Base-by-base conservation (phyloP, 1,284 basidiomycete species). In the Stereum hirsutum region DNA sequence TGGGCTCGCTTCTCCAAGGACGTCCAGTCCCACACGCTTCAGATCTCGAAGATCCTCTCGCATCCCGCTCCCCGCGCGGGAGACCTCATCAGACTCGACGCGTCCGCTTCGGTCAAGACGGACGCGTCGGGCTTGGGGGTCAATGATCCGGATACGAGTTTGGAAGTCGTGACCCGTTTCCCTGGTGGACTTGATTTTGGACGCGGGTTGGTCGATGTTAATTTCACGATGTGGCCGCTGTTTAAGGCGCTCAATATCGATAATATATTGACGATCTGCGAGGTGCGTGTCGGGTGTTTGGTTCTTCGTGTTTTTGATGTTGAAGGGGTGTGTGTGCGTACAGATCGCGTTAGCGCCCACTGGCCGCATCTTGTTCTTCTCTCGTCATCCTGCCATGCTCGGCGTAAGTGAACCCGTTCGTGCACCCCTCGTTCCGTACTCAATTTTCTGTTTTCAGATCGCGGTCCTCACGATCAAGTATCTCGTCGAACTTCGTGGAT, bases 151-250 rank as follows among this genome's bases (percentile, higher is more conserved):
- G 84, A 86, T 46, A 77, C 82, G 1, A 83, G 72, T 52, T 65
- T 90, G 28, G 86, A 90, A 58, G 87, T 90, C 47, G 81, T 90
- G 36, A 84, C 88, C 20, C 78, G 86, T 41, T 89, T 90, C 65
- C 86, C 86, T 23, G 86, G 86, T 27, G 87, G 87, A 14, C 70
- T 90, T 36, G 86, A 90, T 60, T 90, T 90, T 55, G 86, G 87
- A 17, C 74, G 80, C 41, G 87, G 86, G 5, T 65, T 90, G 41
- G 86, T 90, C 23, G 86, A 90, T 52, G 85, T 88, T 54, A 90
- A 90, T 60, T 94, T 95, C 58, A 91, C 92, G 39, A 90, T 96
- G 79, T 98, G 93, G 92, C 94, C 94, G 0, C 60, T 98, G 43
- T 97, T 98, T 75, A 90, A 95, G 60, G 88, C 87, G 50, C 65